phyloP scores from a whole-genome alignment of 768 basidiomycete species.

The Butyriboletus loyo region DNA sequence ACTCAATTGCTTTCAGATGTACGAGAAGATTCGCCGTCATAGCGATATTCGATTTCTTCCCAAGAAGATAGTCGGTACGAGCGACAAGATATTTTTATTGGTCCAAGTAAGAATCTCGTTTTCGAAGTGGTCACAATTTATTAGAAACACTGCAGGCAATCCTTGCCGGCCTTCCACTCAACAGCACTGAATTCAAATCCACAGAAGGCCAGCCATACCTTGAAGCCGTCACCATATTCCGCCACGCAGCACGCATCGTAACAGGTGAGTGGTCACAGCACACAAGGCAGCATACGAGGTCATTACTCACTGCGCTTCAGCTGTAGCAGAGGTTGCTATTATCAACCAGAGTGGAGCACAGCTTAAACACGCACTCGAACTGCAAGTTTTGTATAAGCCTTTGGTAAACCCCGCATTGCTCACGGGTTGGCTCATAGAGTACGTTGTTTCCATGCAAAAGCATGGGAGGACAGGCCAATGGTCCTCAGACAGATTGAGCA shows the following conservation, averaged over 20 bases:
- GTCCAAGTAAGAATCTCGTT: constrained; percentile 55
- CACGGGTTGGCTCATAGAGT: constrained; percentile 41
- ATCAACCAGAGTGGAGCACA: constrained; percentile 62
- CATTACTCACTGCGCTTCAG: constrained; percentile 38
- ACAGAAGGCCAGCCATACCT: constrained; percentile 68
- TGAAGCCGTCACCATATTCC: constrained; percentile 69
- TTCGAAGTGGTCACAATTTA: not conserved
- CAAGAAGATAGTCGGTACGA: constrained; percentile 63
- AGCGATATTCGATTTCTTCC: constrained; percentile 78
- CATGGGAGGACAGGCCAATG: constrained; percentile 87
- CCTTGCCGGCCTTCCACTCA: constrained; percentile 68
- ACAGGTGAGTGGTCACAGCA: constrained; percentile 47
- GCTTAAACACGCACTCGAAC: constrained; percentile 69
- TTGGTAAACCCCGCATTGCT: not conserved
- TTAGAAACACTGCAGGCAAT: constrained; percentile 50
- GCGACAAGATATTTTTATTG: constrained; percentile 78
- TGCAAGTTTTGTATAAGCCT: constrained; percentile 43
- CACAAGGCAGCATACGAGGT: not conserved
- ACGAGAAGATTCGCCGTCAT: constrained; percentile 66
- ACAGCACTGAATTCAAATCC: constrained; percentile 63
- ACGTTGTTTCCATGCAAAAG: constrained; percentile 75
- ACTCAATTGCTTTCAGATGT: constrained; percentile 34
- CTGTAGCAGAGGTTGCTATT: constrained; percentile 74
- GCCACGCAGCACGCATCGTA: constrained; percentile 73
- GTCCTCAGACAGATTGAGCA: constrained; percentile 85